A percentile compares a stretch with the other conserved stretches of the same genome.
Conservation (phyloP, 140 eudicot genomes). For the Senecio squalidus region DNA sequence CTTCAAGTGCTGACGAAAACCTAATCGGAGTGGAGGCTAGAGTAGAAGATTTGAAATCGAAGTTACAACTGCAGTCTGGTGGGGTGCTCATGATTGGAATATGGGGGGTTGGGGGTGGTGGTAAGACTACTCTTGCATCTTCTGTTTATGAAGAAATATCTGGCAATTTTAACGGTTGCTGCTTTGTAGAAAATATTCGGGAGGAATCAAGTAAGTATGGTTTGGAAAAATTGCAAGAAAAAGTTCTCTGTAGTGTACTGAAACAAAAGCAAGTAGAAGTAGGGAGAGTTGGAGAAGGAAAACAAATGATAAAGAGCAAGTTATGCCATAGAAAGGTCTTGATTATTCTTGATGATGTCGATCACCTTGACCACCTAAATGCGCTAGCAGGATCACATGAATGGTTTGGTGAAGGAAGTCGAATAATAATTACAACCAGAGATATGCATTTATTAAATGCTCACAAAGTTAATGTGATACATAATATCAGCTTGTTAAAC, state of each 20-base stretch:
- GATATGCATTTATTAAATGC: slow-evolving; percentile 7
- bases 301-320: background rate
- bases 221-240: slow-evolving; percentile 4
- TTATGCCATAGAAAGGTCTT: slow-evolving; percentile 10
- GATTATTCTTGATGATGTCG: slow-evolving; percentile 27
- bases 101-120: slow-evolving; percentile 18
- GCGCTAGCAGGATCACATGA: slow-evolving; percentile 22
- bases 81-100: slow-evolving; percentile 14
- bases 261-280: background rate
- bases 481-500: slow-evolving; percentile 6
- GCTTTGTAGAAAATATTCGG: background rate
- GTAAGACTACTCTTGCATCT: slow-evolving; percentile 19
- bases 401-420: slow-evolving; percentile 25
- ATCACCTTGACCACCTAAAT: slow-evolving; percentile 7
- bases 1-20: background rate
- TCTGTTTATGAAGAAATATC: background rate
- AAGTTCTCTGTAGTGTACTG: too few relatives aligned
- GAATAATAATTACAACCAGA: slow-evolving; percentile 20
- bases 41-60: background rate
- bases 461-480: background rate
- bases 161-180: background rate
- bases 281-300: slow-evolving; percentile 1
- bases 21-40: slow-evolving; percentile 7
- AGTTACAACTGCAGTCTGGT: background rate
- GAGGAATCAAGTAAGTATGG: background rate